Evolutionary conservation across 1,139 yeast genomes (phyloP), one percentile per base, ranked within the genome.

Genomic region (Sugiyamaella pinicola): DNA sequence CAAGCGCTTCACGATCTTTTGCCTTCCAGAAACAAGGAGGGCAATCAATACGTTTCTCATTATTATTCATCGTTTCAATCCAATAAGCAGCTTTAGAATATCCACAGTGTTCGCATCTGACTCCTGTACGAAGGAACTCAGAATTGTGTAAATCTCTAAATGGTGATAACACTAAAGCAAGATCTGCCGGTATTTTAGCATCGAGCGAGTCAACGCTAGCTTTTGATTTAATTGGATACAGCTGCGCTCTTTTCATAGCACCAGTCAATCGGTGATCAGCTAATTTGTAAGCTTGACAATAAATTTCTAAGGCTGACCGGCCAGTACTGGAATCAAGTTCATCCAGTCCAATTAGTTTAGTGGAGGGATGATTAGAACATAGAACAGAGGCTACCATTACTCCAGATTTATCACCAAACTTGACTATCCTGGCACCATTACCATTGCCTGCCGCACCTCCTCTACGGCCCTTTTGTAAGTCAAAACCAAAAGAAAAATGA

Each of bases 351-450:
- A 43, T 39, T n/a, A 49, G 55, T 15, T 54, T 53, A 8, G 49
- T 43, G 1, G 50, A 52, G 1, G 50, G 51, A 49, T 70, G 72
- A 31, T 55, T 49, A 1, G 54, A 47, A 56, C 77, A 74, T 45
- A 70, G 52, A 13, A 72, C 55, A 6, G 64, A 65, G 1, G 77
- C 66, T 4, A 54, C 51, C 58, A 71, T 60, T 12, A 49, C 45
- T 1, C 70, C 71, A 1, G 56, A 63, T 56, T 73, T 75, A 9
- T 77, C 82, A 2, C 69, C 59, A 1, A 74, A 63, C 41, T 74
- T 63, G 40, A 75, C 64, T 0, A 66, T 53, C 15, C 65, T 58
- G 28, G 68, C 59, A 13, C 49, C 49, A 6, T n/a, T n/a, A 26
- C 9, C 31, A 26, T n/a, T 7, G 12, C 31, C 31, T 26, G n/a